Conservation (phyloP, 768 basidiomycete species). For the Candolleomyces aberdarensis region DNA sequence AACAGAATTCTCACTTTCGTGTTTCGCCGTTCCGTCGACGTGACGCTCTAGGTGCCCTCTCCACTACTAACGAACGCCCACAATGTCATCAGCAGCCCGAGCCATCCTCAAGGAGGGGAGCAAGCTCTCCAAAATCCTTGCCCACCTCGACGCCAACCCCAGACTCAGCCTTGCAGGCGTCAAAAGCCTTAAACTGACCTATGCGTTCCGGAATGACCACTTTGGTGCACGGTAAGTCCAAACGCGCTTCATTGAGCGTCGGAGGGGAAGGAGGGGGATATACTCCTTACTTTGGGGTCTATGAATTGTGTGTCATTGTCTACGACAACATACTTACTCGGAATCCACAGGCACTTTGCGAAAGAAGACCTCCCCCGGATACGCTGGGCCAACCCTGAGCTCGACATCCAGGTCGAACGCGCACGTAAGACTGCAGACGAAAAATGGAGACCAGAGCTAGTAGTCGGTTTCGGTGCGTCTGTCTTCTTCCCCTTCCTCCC, state of each 20-base stretch:
- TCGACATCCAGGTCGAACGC: constrained; percentile 59
- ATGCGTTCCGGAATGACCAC: constrained; percentile 64
- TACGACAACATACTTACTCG: background rate
- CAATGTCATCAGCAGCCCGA: constrained; percentile 9
- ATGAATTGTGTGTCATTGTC: background rate
- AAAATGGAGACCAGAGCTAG: constrained; percentile 58
- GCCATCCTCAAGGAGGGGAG: constrained; percentile 11
- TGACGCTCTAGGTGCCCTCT: background rate
- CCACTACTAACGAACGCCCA: too few relatives aligned
- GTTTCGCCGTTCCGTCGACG: too few relatives aligned
- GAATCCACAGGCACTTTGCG: constrained; percentile 59
- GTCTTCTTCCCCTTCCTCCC: background rate
- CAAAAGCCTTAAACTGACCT: constrained; percentile 51
- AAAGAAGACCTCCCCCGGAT: constrained; percentile 78
- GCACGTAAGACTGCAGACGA: constrained; percentile 51
- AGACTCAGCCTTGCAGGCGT: constrained; percentile 47
- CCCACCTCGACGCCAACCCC: constrained; percentile 48
- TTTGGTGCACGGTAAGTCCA: constrained; percentile 62
- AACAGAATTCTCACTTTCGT: background rate
- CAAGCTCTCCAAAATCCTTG: constrained; percentile 50
- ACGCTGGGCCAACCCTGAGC: constrained; percentile 68
- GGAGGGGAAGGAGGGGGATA: constrained; percentile 16
- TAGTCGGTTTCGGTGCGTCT: constrained; percentile 61
- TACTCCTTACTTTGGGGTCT: background rate
- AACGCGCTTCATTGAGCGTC: background rate